A percentile compares a stretch with the other conserved stretches of the same genome.
These are phyloP conservation scores for Exophiala phaeomuriformis DNA, from an alignment of 2,329 filamentous ascomycete genomes.

Conservation along the genomic window DNA sequence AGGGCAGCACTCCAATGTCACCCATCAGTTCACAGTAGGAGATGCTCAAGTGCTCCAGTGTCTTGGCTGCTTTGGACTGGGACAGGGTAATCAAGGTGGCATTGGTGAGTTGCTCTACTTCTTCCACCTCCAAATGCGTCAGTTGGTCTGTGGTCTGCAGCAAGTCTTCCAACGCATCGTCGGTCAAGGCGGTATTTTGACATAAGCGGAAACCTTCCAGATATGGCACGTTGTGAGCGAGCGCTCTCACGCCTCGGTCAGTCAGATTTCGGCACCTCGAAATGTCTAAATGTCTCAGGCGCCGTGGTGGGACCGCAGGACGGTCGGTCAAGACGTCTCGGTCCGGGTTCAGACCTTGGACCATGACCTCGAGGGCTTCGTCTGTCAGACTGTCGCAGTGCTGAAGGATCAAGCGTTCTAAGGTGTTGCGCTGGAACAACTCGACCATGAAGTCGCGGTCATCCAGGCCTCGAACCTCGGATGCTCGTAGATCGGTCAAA, in stretches of 20 bases:
- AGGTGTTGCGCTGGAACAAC: conserved; percentile 70
- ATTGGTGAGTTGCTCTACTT: conserved; percentile 72
- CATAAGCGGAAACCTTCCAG: conserved; percentile 78
- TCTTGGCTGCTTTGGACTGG: conserved; percentile 63
- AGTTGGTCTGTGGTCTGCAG: conserved; percentile 68
- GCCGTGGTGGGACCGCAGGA: conserved; percentile 68
- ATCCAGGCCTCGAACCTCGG: conserved; percentile 74
- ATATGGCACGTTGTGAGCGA: conserved; percentile 68
- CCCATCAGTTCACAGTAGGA: conserved; percentile 84
- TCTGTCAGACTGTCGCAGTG: conserved; percentile 75
- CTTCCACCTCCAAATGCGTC: conserved; percentile 83
- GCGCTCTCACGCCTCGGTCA: conserved; percentile 59
- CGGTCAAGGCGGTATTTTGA: conserved; percentile 66
- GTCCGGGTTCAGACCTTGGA: conserved; percentile 68
- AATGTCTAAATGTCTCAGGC: conserved; percentile 75
- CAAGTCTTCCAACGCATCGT: conserved; percentile 63
- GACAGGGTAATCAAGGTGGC: conserved; percentile 65
- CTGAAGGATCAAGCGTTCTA: conserved; percentile 75
- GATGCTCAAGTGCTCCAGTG: conserved; percentile 72
- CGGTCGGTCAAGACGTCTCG: conserved; percentile 72
- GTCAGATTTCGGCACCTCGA: conserved; percentile 71
- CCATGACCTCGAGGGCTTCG: conserved; percentile 61
- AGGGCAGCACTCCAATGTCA: conserved; percentile 73
- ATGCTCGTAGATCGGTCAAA: conserved; percentile 71
- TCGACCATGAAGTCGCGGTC: conserved; percentile 62